Evolutionary conservation across 2,329 filamentous ascomycete species (phyloP), one percentile per base, ranked within the genome.

Genomic region (Dactylellina cionopaga): DNA sequence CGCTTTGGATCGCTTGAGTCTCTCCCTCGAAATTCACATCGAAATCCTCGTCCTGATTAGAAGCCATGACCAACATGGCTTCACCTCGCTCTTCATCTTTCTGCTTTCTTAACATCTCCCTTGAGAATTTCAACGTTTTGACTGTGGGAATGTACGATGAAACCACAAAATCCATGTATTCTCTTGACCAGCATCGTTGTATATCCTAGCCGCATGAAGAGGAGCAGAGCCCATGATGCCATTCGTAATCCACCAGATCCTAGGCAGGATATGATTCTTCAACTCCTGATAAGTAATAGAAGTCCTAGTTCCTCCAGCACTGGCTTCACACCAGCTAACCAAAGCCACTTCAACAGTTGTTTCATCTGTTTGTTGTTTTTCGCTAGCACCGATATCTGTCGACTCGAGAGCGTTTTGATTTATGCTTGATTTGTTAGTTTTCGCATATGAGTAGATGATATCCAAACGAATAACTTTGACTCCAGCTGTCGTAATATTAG

Each of bases 161-260:
- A 4, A 59, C 27, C 10, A 47, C 54, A 29, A 59, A 59, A 47
- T 59, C 41, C 41, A 59, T 59, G 3, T n/a, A n/a, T 22, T 10
- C 5, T n/a, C 17, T 17, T n/a, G n/a, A n/a, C n/a, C 31, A 31
- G 6, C 9, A 29, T 37, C 27, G 3, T 47, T 15, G 55, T 58
- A 47, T 69, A 68, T 52, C 47, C 64, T 54, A 17, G 70, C 64
- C n/a, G 33, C 55, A 15, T 43, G 72, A 47, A 68, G 33, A 46
- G 71, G 44, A 33, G 62, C 62, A 27, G 19, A 11, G 2, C 13
- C 17, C 55, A 55, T 60, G 10, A 43, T 22, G 13, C 56, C 46
- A 29, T 25, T 17, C 11, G 31, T 35, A 19, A 47, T 43, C 60
- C 47, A 60, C 68, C 56, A 47, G 22, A 56, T 49, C 13, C 33